A percentile compares a stretch with the other conserved stretches of the same genome.
phyloP scores from a whole-genome alignment of 148 eudicot species.

The Chenopodium formosanum region DNA sequence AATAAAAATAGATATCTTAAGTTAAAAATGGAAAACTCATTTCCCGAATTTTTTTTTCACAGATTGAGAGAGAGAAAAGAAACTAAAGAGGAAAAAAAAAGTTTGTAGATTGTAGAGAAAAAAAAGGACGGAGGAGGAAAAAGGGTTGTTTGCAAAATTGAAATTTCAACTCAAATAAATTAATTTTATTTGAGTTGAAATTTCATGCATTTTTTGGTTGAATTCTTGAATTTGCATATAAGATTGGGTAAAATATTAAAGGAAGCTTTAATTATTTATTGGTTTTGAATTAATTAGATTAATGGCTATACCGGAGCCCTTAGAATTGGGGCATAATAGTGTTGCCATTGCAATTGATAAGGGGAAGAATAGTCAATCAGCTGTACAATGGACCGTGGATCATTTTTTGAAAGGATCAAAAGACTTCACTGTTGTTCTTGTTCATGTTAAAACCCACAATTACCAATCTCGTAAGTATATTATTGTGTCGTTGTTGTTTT shows the following conservation, averaged over 20 bases:
- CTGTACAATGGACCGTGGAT: conserved; percentile 74
- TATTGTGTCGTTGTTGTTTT: too few relatives aligned
- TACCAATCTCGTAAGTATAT: conserved; percentile 36
- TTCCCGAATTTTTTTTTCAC: neutral
- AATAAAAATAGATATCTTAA: conserved; percentile 2
- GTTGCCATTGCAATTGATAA: conserved; percentile 60
- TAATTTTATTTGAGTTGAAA: neutral
- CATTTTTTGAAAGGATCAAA: conserved; percentile 38
- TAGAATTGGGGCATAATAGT: conserved; percentile 6
- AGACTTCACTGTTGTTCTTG: conserved; percentile 33
- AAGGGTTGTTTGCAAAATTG: neutral
- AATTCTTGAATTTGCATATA: too few relatives aligned
- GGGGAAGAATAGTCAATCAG: conserved; percentile 65
- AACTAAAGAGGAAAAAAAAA: neutral
- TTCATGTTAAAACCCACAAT: conserved; percentile 53
- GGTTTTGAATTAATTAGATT: neutral
- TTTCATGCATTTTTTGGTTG: neutral
- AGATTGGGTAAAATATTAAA: neutral
- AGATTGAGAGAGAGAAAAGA: neutral
- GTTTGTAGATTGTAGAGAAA: neutral
- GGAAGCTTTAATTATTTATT: neutral
- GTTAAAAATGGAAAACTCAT: neutral
- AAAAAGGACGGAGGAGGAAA: neutral
- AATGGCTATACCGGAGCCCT: neutral
- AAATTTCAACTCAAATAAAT: too few relatives aligned